Conservation (phyloP, 2,329 filamentous ascomycete species). For the Cladosporium sp. region DNA sequence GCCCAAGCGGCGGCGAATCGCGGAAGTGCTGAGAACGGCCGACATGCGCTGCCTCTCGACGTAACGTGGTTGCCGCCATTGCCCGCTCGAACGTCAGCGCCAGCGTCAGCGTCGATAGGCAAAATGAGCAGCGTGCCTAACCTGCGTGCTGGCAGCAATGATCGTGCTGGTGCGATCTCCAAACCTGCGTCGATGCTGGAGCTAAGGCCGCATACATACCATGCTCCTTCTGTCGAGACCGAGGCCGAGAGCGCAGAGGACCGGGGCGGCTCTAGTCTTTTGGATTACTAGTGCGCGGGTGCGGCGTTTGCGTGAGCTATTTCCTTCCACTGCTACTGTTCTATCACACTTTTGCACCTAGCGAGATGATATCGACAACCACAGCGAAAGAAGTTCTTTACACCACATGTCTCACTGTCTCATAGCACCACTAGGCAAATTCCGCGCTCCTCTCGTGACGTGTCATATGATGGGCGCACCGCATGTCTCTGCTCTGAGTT, state of each 20-base stretch:
- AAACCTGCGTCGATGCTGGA: constrained; percentile 13
- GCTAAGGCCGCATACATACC: constrained; percentile 5
- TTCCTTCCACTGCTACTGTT: neutral
- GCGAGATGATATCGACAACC: too few species aligned
- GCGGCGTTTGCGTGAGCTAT: neutral
- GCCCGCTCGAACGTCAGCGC: constrained; percentile 4
- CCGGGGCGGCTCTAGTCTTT: constrained; percentile 1
- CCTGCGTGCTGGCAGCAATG: constrained; percentile 8
- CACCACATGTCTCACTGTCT: neutral
- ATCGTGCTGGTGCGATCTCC: neutral
- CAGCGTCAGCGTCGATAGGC: neutral
- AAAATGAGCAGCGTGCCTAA: constrained; percentile 11
- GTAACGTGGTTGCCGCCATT: constrained; percentile 3
- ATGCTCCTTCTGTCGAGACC: constrained; percentile 10
- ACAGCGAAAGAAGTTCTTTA: too few species aligned
- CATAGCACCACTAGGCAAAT: neutral
- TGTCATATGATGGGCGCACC: neutral
- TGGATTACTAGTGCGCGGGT: constrained; percentile 1
- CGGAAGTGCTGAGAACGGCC: constrained; percentile 4
- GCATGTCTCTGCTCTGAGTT: neutral
- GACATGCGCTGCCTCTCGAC: constrained; percentile 13
- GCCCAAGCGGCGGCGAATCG: constrained; percentile 5
- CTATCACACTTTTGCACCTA: neutral
- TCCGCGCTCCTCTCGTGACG: neutral
- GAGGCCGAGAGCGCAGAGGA: constrained; percentile 11